These are phyloP conservation scores for Penicillium ucsense DNA, from an alignment of 495 filamentous ascomycete species.

Conservation along the genomic window DNA sequence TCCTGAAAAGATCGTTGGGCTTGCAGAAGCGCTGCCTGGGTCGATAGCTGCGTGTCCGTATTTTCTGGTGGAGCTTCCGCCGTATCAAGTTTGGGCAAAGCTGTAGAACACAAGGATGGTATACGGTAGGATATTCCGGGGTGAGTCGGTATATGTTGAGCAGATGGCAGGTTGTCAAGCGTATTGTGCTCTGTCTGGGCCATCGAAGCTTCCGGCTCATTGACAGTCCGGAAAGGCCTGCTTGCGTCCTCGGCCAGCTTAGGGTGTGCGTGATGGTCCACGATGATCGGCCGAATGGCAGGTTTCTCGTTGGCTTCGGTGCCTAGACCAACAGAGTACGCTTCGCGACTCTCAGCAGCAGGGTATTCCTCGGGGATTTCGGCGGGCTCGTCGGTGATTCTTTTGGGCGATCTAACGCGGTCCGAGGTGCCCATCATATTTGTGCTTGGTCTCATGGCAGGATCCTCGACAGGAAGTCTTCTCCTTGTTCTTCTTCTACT, in stretches of 20 bases:
- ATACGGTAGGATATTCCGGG: conserved; percentile 22
- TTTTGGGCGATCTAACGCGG: too few species aligned
- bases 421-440: too few species aligned
- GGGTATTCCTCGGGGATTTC: too few species aligned
- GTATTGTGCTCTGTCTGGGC: conserved; percentile 13
- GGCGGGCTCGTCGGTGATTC: too few species aligned
- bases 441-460: too few species aligned
- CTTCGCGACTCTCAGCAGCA: too few species aligned
- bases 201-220: background rate
- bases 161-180: conserved; percentile 31
- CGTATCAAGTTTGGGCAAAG: conserved; percentile 15
- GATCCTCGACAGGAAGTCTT: background rate
- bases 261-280: too few species aligned
- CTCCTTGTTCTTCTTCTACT: background rate
- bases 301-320: too few species aligned
- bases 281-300: too few species aligned
- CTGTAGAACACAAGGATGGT: conserved; percentile 32
- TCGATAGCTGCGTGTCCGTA: conserved; percentile 34
- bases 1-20: conserved; percentile 41
- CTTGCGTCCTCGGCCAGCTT: conserved; percentile 2
- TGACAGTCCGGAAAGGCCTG: conserved; percentile 1
- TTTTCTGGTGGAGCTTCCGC: conserved; percentile 10
- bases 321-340: too few species aligned
- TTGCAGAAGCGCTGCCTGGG: conserved; percentile 38
- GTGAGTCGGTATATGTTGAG: conserved; percentile 21